phyloP scores from a whole-genome alignment of 2,329 filamentous ascomycete genomes.

The Fusarium foetens region DNA sequence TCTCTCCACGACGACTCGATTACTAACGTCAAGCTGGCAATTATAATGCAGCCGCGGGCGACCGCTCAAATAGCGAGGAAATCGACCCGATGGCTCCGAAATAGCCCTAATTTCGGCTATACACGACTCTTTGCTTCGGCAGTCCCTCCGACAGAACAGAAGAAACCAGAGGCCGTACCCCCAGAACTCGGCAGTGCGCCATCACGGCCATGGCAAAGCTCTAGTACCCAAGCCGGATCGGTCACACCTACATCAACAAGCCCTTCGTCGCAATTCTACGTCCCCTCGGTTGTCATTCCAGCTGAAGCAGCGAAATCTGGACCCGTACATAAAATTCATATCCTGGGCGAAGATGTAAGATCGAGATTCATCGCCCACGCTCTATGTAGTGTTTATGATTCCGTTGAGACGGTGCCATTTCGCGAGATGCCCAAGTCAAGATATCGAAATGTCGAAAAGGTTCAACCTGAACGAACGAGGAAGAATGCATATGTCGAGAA shows the following conservation, averaged over 20 bases:
- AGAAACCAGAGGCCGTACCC: slow-evolving; percentile 37
- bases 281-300: slow-evolving; percentile 52
- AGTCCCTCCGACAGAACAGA: slow-evolving; percentile 38
- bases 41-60: slow-evolving; percentile 54
- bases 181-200: slow-evolving; percentile 32
- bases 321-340: slow-evolving; percentile 53
- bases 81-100: slow-evolving; percentile 52
- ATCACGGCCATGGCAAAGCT: slow-evolving; percentile 37
- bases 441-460: slow-evolving; percentile 48
- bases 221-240: slow-evolving; percentile 13
- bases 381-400: slow-evolving; percentile 54
- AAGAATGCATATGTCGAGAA: slow-evolving; percentile 33
- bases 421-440: slow-evolving; percentile 39
- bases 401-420: slow-evolving; percentile 51
- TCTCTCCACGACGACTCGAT: neutral
- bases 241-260: slow-evolving; percentile 23
- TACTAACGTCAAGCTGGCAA: slow-evolving; percentile 49
- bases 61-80: slow-evolving; percentile 55
- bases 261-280: slow-evolving; percentile 44
- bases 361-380: slow-evolving; percentile 56
- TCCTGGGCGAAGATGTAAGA: slow-evolving; percentile 55
- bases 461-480: slow-evolving; percentile 33
- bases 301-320: slow-evolving; percentile 47
- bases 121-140: slow-evolving; percentile 48
- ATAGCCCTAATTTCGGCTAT: slow-evolving; percentile 53